Percentiles rank a stretch among this genome's conserved stretches.
Conservation (phyloP, 2,329 filamentous ascomycete genomes). For the Calonectria crousiana region DNA sequence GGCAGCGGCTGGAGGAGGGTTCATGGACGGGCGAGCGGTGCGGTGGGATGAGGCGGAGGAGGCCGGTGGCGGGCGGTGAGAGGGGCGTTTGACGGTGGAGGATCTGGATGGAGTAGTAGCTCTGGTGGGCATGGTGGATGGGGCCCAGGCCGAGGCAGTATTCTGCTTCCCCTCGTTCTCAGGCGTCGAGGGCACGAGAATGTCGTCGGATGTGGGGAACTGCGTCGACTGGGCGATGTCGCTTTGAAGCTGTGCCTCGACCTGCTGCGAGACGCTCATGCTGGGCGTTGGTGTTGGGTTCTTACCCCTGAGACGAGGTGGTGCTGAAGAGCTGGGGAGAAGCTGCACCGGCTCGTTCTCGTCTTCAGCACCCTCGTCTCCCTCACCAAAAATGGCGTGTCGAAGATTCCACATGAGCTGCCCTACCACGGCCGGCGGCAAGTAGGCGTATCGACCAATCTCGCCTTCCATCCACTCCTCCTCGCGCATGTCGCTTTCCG, state of each 20-base stretch:
- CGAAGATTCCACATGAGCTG: slow-evolving; percentile 70
- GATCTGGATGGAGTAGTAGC: slow-evolving; percentile 22
- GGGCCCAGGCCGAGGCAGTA: slow-evolving; percentile 11
- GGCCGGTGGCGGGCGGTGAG: slow-evolving; percentile 16
- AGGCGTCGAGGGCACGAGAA: slow-evolving; percentile 52
- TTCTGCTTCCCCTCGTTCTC: slow-evolving; percentile 33
- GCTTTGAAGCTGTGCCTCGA: slow-evolving; percentile 63
- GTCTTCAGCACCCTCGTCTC: slow-evolving; percentile 21
- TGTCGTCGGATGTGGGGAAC: slow-evolving; percentile 44
- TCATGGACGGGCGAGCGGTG: slow-evolving; percentile 31
- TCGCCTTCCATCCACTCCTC: slow-evolving; percentile 66
- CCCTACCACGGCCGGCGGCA: slow-evolving; percentile 69
- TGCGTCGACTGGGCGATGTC: slow-evolving; percentile 58
- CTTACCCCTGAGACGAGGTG: slow-evolving; percentile 18
- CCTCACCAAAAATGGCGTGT: slow-evolving; percentile 58
- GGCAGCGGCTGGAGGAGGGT: slow-evolving; percentile 19
- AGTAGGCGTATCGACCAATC: slow-evolving; percentile 64
- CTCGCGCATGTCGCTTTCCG: slow-evolving; percentile 62
- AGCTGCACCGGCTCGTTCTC: slow-evolving; percentile 38
- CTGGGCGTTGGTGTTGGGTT: slow-evolving; percentile 40
- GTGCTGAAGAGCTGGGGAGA: slow-evolving; percentile 36
- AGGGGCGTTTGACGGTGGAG: slow-evolving; percentile 33
- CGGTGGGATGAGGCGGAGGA: slow-evolving; percentile 34
- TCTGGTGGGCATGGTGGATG: slow-evolving; percentile 30
- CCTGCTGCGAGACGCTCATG: slow-evolving; percentile 62